Evolutionary conservation across 2,329 filamentous ascomycete genomes (phyloP), one percentile per base, ranked within the genome.

Genomic region (Botrytis fabae): DNA sequence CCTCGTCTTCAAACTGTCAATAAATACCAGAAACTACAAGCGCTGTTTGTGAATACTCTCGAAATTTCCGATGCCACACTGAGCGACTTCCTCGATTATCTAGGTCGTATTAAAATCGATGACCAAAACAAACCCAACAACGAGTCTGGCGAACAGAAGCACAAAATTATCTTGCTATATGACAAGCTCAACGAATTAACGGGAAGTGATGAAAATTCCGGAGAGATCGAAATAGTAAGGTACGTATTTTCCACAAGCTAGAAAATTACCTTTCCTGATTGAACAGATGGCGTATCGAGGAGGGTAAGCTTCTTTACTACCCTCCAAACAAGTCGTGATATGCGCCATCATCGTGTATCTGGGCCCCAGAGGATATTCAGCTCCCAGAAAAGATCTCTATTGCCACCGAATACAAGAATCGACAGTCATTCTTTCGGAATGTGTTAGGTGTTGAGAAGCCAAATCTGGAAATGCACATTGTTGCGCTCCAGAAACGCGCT

Each of bases 141-240:
- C 22, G 10, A 51, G 1, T 14, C 12, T 1, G 14, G 12, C 4
- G 4, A 25, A 51, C 0, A 25, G 46, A 51, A 51, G 22, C 4
- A 51, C 22, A 51, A 51, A 16, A 51, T 51, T 5, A 2, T 16
- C 12, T 16, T 51, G 5, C 48, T 51, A 2, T n/a, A 51, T 51
- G 48, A 51, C 0, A 51, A 51, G 48, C 12, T 51, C 4, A 51
- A 51, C 0, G 48, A 51, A 51, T 51, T n/a, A 7, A n/a, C 25
- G 2, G 10, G 10, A 7, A 12, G 10, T 14, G 48, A 2, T n/a
- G 16, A 3, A 7, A n/a, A 12, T 1, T 16, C 12, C 4, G 12
- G 1, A 51, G 48, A 51, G 10, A 2, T 1, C 0, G 25, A 51
- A 51, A 14, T 2, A 14, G 0, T 51, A 51, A 51, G 12, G 48